These are phyloP conservation scores for Paraphoma chrysanthemicola DNA, from an alignment of 2,329 filamentous ascomycete species.

Conservation along the genomic window DNA sequence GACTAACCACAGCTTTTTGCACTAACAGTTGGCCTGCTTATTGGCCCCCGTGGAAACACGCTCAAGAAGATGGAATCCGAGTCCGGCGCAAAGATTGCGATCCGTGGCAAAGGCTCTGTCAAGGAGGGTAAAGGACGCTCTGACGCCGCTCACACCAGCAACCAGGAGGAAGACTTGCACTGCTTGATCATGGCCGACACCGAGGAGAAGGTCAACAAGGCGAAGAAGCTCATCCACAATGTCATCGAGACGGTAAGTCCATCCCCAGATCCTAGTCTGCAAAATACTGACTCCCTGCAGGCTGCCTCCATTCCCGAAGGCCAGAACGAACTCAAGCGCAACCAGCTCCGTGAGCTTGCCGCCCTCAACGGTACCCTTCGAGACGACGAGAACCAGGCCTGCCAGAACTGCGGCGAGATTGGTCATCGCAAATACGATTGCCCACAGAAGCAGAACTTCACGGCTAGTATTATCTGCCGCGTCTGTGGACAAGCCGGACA, in stretches of 20 bases:
- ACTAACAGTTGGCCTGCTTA: constrained; percentile 98
- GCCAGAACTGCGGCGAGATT: constrained; percentile 98
- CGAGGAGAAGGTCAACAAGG: constrained; percentile 99
- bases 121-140: constrained; percentile 99
- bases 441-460: constrained; percentile 96
- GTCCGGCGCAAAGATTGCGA: constrained; percentile 97
- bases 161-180: constrained; percentile 99
- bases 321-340: constrained; percentile 98
- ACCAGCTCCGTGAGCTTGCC: constrained; percentile 96
- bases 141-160: constrained; percentile 98
- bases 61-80: constrained; percentile 99
- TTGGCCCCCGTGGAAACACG: constrained; percentile 99
- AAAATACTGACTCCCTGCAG: constrained; percentile 59
- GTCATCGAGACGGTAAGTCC: constrained; percentile 95
- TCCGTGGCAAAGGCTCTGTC: constrained; percentile 98
- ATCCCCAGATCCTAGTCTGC: not conserved
- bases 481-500: constrained; percentile 98
- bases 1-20: constrained; percentile 89
- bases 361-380: constrained; percentile 98
- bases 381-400: constrained; percentile 98
- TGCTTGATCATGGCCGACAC: constrained; percentile 99
- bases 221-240: constrained; percentile 97
- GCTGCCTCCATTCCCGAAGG: constrained; percentile 98
- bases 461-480: constrained; percentile 98
- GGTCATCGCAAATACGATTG: constrained; percentile 99